phyloP scores from a whole-genome alignment of 2,329 filamentous ascomycete species.

The Cladosporium sp. region DNA sequence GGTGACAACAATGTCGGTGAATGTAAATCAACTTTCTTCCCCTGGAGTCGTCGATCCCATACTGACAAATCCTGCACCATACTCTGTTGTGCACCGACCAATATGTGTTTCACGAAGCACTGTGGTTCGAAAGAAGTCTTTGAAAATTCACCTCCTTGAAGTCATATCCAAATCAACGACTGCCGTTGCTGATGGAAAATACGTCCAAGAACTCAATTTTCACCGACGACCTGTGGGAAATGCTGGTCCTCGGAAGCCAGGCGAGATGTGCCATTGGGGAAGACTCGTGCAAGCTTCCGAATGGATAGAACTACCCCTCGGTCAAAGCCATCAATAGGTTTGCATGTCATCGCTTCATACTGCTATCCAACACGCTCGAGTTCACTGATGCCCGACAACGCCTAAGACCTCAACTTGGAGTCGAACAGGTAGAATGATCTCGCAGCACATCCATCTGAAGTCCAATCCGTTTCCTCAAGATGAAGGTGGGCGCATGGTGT shows the following conservation, averaged over 20 bases:
- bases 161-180: too few relatives aligned
- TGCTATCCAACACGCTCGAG: not conserved
- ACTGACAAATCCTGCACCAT: not conserved
- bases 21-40: not conserved
- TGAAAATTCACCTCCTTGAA: too few relatives aligned
- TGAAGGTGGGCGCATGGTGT: not conserved
- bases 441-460: too few relatives aligned
- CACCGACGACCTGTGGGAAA: too few relatives aligned
- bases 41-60: not conserved
- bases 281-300: not conserved
- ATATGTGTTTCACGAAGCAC: too few relatives aligned
- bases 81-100: too few relatives aligned
- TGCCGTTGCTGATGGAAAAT: too few relatives aligned
- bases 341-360: not conserved
- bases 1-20: too few relatives aligned
- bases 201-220: too few relatives aligned
- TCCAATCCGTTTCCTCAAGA: not conserved
- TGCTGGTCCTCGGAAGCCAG: too few relatives aligned
- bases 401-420: not conserved
- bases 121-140: too few relatives aligned
- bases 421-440: too few relatives aligned
- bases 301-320: not conserved
- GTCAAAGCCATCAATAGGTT: not conserved
- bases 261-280: not conserved
- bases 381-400: not conserved